phyloP scores from a whole-genome alignment of 192 early-diverging fungal genomes.

The Podila epigama region DNA sequence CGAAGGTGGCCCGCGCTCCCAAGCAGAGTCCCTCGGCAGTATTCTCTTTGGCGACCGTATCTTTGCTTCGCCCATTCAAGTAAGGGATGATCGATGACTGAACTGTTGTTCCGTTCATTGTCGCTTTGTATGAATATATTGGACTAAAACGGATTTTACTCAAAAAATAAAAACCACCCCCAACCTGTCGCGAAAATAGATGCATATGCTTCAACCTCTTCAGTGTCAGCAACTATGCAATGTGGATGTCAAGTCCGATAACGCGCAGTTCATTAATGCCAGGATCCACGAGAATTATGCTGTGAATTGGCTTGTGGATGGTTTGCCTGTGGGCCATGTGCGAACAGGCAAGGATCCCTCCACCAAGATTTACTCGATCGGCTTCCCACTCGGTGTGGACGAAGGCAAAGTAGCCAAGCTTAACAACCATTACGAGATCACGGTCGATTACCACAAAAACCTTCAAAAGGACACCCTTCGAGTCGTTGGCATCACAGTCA shows the following conservation, averaged over 20 bases:
- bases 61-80: conserved; percentile 82
- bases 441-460: conserved; percentile 81
- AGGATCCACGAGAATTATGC: conserved; percentile 80
- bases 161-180: neutral
- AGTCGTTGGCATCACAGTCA: conserved; percentile 88
- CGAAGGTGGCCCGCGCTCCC: conserved; percentile 54
- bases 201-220: conserved; percentile 67
- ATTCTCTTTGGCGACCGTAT: conserved; percentile 98
- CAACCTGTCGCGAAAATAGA: conserved; percentile 44
- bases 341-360: conserved; percentile 63
- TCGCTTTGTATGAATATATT: neutral
- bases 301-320: conserved; percentile 90
- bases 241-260: conserved; percentile 65
- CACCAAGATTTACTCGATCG: conserved; percentile 72
- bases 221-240: conserved; percentile 75
- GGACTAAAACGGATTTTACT: neutral
- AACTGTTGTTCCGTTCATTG: neutral
- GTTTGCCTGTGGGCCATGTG: conserved; percentile 73
- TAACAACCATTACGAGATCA: conserved; percentile 91
- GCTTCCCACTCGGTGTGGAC: conserved; percentile 77
- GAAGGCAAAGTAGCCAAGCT: conserved; percentile 47
- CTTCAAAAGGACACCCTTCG: conserved; percentile 67
- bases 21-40: conserved; percentile 85
- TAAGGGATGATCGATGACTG: conserved; percentile 56
- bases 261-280: conserved; percentile 88